Evolutionary conservation across 495 filamentous ascomycete genomes (phyloP), one percentile per base, ranked within the genome.

Genomic region (Podospora pseudopauciseta): DNA sequence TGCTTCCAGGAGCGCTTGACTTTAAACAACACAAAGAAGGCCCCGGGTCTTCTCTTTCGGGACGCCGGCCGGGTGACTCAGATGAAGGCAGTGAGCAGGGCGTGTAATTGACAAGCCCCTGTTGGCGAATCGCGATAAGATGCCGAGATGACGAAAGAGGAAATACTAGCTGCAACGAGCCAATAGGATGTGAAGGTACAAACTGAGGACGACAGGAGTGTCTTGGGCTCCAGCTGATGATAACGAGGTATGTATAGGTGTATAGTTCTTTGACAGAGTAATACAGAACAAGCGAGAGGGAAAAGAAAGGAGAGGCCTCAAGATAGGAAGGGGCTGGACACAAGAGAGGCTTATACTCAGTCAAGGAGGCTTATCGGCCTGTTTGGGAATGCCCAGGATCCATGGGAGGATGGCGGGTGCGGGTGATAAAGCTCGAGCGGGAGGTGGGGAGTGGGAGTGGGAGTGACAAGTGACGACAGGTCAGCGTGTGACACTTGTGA

Each of bases 61-160:
- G 60, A 34, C 27, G 64, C 64, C 64, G 68, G 67, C 67, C 67
- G 61, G 67, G 68, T 70, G 68, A 70, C 68, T 70, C 68, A 70
- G 67, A 66, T 61, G 34, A 65, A 34, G 64, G 56, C 23, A 61
- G 59, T 26, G 26, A 61, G 16, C 23, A 18, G 20, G 16, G 4
- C 26, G 19, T 18, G 26, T 28, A 30, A 30, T 32, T 61, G 59
- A 30, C 59, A 65, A 63, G 55, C 56, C 34, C 20, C 57, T 60
- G 58, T 44, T 39, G 30, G 67, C 63, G 63, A 28, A 62, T 65
- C 60, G 58, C 64, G 64, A 66, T 66, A 70, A 66, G 60, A n/a
- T 44, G 39, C 60, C 23, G 64, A 54, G 53, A 70, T 70, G 68
- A 70, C 64, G 54, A 13, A 63, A 70, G n/a, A 7, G 60, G 11